phyloP scores from a whole-genome alignment of 768 basidiomycete genomes.

The Lactifluus hygrophoroides region DNA sequence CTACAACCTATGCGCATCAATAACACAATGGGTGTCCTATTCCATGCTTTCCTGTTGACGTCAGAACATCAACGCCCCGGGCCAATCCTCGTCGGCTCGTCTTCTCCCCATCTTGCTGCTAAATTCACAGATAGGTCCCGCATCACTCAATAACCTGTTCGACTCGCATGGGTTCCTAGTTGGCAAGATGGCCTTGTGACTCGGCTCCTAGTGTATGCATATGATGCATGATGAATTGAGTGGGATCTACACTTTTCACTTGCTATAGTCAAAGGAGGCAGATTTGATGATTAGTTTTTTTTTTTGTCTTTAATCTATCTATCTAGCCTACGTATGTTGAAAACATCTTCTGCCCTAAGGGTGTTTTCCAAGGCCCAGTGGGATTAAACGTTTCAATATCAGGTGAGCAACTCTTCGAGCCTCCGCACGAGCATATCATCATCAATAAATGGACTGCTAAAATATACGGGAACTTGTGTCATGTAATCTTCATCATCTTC shows the following conservation, averaged over 20 bases:
- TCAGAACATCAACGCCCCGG: slow-evolving; percentile 26
- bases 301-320: slow-evolving; percentile 27
- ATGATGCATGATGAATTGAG: slow-evolving; percentile 41
- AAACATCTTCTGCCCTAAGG: too few relatives aligned
- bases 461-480: too few relatives aligned
- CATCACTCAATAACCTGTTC: slow-evolving; percentile 29
- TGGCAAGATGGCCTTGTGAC: slow-evolving; percentile 36
- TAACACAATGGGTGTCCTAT: slow-evolving; percentile 29
- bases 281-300: slow-evolving; percentile 43
- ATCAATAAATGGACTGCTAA: too few relatives aligned
- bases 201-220: slow-evolving; percentile 41
- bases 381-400: too few relatives aligned
- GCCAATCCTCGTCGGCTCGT: neutral
- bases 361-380: too few relatives aligned
- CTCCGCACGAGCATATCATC: too few relatives aligned
- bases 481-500: too few relatives aligned
- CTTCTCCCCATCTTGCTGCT: neutral
- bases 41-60: slow-evolving; percentile 31
- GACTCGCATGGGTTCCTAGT: slow-evolving; percentile 31
- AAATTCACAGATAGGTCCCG: slow-evolving; percentile 25
- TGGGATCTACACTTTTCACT: slow-evolving; percentile 38
- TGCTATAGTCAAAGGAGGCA: slow-evolving; percentile 31
- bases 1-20: slow-evolving; percentile 30
- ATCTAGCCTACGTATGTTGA: neutral
- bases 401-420: too few relatives aligned